A percentile compares a stretch with the other conserved stretches of the same genome.
Conservation (phyloP, 768 basidiomycete species). For the Russula vinacea region DNA sequence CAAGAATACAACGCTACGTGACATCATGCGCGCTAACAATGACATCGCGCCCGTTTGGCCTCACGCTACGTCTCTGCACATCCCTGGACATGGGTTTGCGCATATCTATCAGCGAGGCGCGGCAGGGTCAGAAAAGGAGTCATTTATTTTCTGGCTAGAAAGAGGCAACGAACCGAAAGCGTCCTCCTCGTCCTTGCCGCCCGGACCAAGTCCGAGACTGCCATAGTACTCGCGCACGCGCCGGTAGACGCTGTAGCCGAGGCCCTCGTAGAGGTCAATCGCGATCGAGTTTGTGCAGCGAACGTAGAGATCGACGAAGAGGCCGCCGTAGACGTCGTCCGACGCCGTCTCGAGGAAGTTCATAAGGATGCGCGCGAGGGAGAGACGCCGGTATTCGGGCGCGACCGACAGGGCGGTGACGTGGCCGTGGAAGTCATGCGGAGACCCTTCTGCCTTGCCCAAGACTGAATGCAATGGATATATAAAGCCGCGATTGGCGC, state of each 20-base stretch:
- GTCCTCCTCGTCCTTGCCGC: conserved; percentile 82
- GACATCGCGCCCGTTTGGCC: conserved; percentile 69
- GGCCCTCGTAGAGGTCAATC: conserved; percentile 85
- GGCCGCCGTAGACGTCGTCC: conserved; percentile 73
- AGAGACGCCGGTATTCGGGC: conserved; percentile 86
- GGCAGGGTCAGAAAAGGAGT: background rate
- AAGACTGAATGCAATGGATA: too few relatives aligned
- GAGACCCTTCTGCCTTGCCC: conserved; percentile 84
- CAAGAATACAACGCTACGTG: conserved; percentile 38
- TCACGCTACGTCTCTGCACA: conserved; percentile 57
- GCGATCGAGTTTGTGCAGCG: conserved; percentile 83
- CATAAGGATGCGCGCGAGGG: conserved; percentile 86
- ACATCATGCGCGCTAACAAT: conserved; percentile 62
- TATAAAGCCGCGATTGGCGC: too few relatives aligned
- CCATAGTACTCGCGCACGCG: conserved; percentile 90
- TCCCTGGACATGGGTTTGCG: conserved; percentile 71
- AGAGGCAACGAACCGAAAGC: conserved; percentile 73
- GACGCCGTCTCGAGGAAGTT: conserved; percentile 80
- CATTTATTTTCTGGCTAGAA: background rate
- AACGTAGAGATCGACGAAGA: conserved; percentile 95
- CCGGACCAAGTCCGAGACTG: conserved; percentile 67
- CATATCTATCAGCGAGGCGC: conserved; percentile 46
- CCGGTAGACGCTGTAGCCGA: conserved; percentile 92
- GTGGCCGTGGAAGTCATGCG: conserved; percentile 85
- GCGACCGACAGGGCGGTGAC: conserved; percentile 94